Percentiles rank a stretch among this genome's conserved stretches.
Evolutionary conservation across 768 basidiomycete genomes (phyloP).

Genomic region (Amanita polypyramis): DNA sequence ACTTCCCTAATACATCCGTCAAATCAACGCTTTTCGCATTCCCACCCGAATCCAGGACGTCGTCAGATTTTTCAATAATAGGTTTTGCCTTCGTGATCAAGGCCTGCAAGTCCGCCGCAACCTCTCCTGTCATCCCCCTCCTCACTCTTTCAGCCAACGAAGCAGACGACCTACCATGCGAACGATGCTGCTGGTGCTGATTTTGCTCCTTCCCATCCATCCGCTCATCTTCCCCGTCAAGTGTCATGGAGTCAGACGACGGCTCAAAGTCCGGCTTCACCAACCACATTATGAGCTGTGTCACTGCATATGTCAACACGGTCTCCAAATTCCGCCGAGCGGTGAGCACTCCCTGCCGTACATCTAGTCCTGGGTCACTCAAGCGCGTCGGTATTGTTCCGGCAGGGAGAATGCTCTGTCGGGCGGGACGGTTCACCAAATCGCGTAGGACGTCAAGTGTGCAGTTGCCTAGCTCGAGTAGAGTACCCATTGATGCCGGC

Average conservation of each 20-base stretch:
- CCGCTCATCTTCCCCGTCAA: conserved; percentile 13
- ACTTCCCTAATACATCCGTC: conserved; percentile 47
- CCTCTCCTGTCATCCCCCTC: conserved; percentile 73
- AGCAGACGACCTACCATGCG: conserved; percentile 33
- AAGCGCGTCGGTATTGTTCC: conserved; percentile 20
- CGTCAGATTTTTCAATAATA: conserved; percentile 49
- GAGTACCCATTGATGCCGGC: conserved; percentile 74
- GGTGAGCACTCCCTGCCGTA: conserved; percentile 46
- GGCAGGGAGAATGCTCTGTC: conserved; percentile 31
- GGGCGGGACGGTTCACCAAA: conserved; percentile 50
- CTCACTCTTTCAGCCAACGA: conserved; percentile 56
- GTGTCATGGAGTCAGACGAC: conserved; percentile 23
- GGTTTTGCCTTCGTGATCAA: conserved; percentile 57
- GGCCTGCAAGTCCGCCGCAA: conserved; percentile 61
- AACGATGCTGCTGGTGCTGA: too few species aligned
- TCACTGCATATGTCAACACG: conserved; percentile 58
- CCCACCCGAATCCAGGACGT: conserved; percentile 21
- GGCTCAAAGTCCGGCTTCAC: conserved; percentile 60
- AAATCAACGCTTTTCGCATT: conserved; percentile 38
- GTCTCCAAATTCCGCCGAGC: conserved; percentile 57
- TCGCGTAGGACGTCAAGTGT: conserved; percentile 65
- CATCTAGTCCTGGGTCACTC: conserved; percentile 30
- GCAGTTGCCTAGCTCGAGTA: conserved; percentile 77
- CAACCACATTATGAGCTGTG: conserved; percentile 73
- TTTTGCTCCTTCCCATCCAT: conserved; percentile 16